Percentiles rank a stretch among this genome's conserved stretches.
Evolutionary conservation across 179 eudicot species (phyloP).

Genomic region (Carnegiea gigantea): DNA sequence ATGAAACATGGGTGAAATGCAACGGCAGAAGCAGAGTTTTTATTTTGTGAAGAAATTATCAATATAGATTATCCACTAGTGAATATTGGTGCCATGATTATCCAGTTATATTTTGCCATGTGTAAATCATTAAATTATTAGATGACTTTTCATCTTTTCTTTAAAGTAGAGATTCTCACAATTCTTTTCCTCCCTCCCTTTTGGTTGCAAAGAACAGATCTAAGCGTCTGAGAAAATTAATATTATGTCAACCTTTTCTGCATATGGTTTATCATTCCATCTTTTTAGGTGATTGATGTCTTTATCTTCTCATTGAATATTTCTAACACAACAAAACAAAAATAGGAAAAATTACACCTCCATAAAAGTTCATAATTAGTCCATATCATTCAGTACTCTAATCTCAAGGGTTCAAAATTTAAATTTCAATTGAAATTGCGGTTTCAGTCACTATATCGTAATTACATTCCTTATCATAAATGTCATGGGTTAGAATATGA

Average conservation of each 20-base stretch:
- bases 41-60: background rate
- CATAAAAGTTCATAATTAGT: background rate
- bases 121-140: background rate
- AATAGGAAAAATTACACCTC: background rate
- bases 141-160: background rate
- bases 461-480: too few relatives aligned
- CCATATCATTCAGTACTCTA: too few relatives aligned
- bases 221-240: background rate
- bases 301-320: background rate
- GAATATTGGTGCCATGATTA: background rate
- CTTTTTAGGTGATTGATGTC: background rate
- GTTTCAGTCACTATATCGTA: too few relatives aligned
- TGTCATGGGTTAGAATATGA: too few relatives aligned
- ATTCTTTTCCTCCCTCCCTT: background rate
- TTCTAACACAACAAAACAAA: background rate
- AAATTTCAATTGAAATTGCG: too few relatives aligned
- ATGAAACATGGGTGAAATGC: background rate
- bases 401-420: too few relatives aligned
- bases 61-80: background rate
- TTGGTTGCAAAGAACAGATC: background rate
- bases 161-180: background rate
- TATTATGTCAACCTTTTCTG: conserved; percentile 7
- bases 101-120: background rate
- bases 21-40: background rate
- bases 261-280: background rate